Evolutionary conservation across 345 rosid species (phyloP).

Genomic region (Camelina laxa): DNA sequence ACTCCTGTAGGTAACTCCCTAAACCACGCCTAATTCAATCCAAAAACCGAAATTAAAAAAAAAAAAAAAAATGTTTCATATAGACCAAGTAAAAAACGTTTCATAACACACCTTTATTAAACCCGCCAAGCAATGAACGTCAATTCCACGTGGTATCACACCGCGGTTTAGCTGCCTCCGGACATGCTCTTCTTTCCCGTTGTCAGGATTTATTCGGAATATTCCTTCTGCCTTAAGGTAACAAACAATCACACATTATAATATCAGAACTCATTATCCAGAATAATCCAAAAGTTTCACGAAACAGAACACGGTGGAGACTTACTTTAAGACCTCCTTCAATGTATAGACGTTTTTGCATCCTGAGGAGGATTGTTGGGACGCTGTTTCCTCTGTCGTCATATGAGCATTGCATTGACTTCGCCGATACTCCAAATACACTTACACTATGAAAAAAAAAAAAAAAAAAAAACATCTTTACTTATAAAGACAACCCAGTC

Average conservation of each 20-base stretch:
- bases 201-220: constrained; percentile 87
- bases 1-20: constrained; percentile 94
- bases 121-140: constrained; percentile 92
- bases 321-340: constrained; percentile 87
- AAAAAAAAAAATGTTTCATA: too few species aligned
- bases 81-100: background rate
- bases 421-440: constrained; percentile 91
- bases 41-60: background rate
- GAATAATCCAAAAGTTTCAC: background rate
- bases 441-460: constrained; percentile 53
- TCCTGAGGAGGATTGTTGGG: constrained; percentile 88
- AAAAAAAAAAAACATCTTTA: background rate
- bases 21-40: constrained; percentile 74
- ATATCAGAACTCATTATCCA: background rate
- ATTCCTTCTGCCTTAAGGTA: constrained; percentile 87
- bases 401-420: constrained; percentile 91
- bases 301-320: constrained; percentile 17
- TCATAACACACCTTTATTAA: constrained; percentile 64
- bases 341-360: constrained; percentile 75
- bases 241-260: constrained; percentile 33
- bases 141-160: constrained; percentile 73
- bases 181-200: constrained; percentile 72
- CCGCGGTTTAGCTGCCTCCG: constrained; percentile 79
- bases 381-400: constrained; percentile 87
- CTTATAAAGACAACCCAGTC: background rate